Conservation (phyloP, 495 filamentous ascomycete genomes). For the Baudoinia panamericana region DNA sequence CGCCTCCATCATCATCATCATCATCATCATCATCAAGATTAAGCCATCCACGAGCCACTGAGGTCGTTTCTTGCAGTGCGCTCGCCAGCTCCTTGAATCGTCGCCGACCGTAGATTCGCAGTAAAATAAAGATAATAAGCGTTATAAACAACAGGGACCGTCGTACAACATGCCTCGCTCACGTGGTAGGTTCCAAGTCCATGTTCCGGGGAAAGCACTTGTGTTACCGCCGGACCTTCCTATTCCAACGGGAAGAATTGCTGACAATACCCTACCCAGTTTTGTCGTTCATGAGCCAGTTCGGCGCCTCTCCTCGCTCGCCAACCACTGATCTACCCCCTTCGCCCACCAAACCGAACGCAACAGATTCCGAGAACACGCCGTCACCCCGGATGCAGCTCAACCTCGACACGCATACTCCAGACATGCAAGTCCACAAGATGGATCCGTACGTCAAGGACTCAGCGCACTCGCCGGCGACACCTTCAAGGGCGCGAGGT, state of each 20-base stretch:
- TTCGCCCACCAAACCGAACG: conserved; percentile 20
- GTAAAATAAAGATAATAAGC: too few species aligned
- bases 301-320: conserved; percentile 33
- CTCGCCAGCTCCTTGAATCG: too few species aligned
- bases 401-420: conserved; percentile 12
- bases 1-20: too few species aligned
- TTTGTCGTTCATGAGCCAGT: conserved; percentile 50
- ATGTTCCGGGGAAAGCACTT: too few species aligned
- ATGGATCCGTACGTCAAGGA: conserved; percentile 16
- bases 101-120: too few species aligned
- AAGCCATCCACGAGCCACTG: too few species aligned
- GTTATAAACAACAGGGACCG: too few species aligned
- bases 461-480: conserved; percentile 14
- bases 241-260: too few species aligned
- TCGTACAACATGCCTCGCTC: conserved; percentile 20
- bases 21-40: too few species aligned
- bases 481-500: conserved; percentile 16
- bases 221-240: too few species aligned
- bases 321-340: conserved; percentile 24
- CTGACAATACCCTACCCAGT: conserved; percentile 33
- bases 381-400: neutral
- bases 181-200: conserved; percentile 14
- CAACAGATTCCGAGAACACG: conserved; percentile 3
- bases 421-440: conserved; percentile 14
- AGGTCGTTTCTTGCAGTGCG: too few species aligned